These are phyloP conservation scores for Debaryomyces hansenii DNA, from an alignment of 805 yeast species.

Conservation along the genomic window DNA sequence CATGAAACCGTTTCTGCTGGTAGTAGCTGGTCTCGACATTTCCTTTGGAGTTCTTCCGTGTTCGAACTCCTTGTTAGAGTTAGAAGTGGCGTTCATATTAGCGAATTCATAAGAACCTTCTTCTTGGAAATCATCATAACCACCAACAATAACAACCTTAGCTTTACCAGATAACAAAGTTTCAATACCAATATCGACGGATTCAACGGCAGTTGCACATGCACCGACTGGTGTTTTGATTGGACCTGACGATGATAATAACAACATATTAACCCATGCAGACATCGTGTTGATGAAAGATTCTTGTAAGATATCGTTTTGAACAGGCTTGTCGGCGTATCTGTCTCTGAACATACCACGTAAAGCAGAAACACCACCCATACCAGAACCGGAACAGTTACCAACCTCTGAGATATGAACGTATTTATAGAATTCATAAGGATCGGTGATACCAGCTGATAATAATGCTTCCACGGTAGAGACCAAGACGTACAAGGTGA, in stretches of 20 bases:
- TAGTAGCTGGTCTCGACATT: slow-evolving; percentile 98
- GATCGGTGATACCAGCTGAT: slow-evolving; percentile 94
- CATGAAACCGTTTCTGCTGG: slow-evolving; percentile 97
- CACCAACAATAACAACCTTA: slow-evolving; percentile 95
- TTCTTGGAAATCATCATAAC: slow-evolving; percentile 99
- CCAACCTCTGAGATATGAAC: slow-evolving; percentile 98
- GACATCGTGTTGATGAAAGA: slow-evolving; percentile 98
- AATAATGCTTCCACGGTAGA: slow-evolving; percentile 94
- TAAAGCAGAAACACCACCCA: slow-evolving; percentile 98
- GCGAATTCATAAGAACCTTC: slow-evolving; percentile 98
- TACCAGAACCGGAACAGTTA: slow-evolving; percentile 99
- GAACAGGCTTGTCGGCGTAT: slow-evolving; percentile 89
- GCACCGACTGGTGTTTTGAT: slow-evolving; percentile 99
- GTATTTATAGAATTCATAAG: slow-evolving; percentile 97
- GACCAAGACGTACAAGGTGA: slow-evolving; percentile 89
- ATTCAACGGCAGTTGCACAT: slow-evolving; percentile 98
- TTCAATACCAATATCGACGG: slow-evolving; percentile 94
- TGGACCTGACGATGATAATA: slow-evolving; percentile 97
- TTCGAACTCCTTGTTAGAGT: slow-evolving; percentile 80
- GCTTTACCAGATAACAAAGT: slow-evolving; percentile 93
- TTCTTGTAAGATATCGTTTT: slow-evolving; percentile 96
- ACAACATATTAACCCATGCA: slow-evolving; percentile 99
- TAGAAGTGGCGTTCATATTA: slow-evolving; percentile 98
- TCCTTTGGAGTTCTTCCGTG: slow-evolving; percentile 98
- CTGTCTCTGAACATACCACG: slow-evolving; percentile 98